Evolutionary conservation across 108 stramenopile species (phyloP), one percentile per base, ranked within the genome.

Genomic region (Nitzschia putrida): DNA sequence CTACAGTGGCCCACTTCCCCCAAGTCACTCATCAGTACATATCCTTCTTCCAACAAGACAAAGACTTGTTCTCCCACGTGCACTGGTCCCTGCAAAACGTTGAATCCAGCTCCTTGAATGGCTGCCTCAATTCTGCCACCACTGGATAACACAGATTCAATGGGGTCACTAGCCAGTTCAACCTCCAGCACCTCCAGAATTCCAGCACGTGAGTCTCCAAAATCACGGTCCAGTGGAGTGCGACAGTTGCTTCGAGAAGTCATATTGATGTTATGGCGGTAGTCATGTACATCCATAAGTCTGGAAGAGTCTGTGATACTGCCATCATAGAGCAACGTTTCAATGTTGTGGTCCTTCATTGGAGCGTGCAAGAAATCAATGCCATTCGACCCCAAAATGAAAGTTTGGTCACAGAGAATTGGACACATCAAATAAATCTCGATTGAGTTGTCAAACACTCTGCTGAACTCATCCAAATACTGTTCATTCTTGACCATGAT

Each of bases 401-500:
- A 61, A n/a, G 54, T 67, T 74, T 84, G 83, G 57, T 86, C 83
- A 67, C 93, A 92, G 40, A 93, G 66, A 25, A 87, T 80, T 40
- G 72, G 79, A 43, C 73, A 73, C 58, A 63, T 65, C 26, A 53
- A 77, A 47, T 52, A 64, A 21, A 68, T 56, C 51, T 76, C 66
- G 13, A 80, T 59, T 8, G 69, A 64, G 39, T 77, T 63, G n/a
- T 80, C 69, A 49, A 84, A 80, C 24, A 80, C 69, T 54, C 65
- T 44, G 57, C 49, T 64, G 9, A 76, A 50, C 21, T 72, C 26
- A 29, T 72, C 57, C 34, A 79, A 63, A 38, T 73, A 83, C 53
- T 53, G 23, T 51, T 84, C 93, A 66, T 94, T 91, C 79, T 91
- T 91, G 50, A 94, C 88, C 61, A 94, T 77, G 49, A 94, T 85